Percentiles rank a stretch among this genome's conserved stretches.
Evolutionary conservation across 192 early-diverging fungal species (phyloP).

Genomic region (Podila horticola): DNA sequence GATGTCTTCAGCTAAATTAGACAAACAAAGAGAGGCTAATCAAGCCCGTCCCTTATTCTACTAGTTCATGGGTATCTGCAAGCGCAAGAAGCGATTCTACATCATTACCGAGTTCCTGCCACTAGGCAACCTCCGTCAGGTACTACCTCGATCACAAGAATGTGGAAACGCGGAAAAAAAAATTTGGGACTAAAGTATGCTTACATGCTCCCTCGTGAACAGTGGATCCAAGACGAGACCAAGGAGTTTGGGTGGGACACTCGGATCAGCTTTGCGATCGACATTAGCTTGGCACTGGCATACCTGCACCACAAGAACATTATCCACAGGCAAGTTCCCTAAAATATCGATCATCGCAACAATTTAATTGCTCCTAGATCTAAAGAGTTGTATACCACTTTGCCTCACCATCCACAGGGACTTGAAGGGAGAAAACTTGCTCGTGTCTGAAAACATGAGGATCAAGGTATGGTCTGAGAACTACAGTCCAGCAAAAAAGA

Average conservation of each 20-base stretch:
- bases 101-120: constrained; percentile 50
- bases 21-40: too few species aligned
- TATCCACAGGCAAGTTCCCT: constrained; percentile 32
- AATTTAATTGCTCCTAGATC: too few species aligned
- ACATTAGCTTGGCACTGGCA: constrained; percentile 42
- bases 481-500: not conserved
- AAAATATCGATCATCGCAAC: too few species aligned
- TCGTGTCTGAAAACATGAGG: constrained; percentile 50
- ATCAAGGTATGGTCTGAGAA: constrained; percentile 32
- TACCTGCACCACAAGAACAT: constrained; percentile 52
- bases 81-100: constrained; percentile 45
- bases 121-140: constrained; percentile 37
- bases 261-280: constrained; percentile 49
- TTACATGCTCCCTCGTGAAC: not conserved
- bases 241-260: constrained; percentile 55
- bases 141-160: not conserved
- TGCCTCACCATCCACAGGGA: constrained; percentile 16
- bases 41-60: not conserved
- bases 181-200: not conserved
- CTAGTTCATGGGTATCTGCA: constrained; percentile 51
- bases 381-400: too few species aligned
- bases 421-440: constrained; percentile 44
- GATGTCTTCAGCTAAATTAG: too few species aligned
- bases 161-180: too few species aligned
- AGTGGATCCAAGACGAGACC: constrained; percentile 51